Evolutionary conservation across 345 rosid species (phyloP).

Genomic region (Eucalyptus rudis): DNA sequence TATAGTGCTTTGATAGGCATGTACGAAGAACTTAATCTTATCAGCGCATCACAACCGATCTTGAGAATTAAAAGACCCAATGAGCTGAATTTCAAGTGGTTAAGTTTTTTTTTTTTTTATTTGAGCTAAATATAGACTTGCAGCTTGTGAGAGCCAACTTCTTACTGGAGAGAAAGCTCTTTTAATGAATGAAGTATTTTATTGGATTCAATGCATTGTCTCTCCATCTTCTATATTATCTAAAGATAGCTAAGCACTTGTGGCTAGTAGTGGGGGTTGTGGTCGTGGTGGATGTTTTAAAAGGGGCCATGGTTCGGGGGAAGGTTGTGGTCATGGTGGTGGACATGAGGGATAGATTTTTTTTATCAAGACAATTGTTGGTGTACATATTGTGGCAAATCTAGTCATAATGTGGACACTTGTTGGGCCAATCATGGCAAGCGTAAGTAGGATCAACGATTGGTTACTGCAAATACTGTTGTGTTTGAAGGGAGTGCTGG

Average conservation of each 20-base stretch:
- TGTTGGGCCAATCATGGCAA: neutral
- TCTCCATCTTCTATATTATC: neutral
- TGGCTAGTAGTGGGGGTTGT: neutral
- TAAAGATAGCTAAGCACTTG: neutral
- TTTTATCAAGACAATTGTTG: neutral
- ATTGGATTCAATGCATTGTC: neutral
- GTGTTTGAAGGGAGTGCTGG: conserved; percentile 20
- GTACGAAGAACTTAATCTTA: no score
- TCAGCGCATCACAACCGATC: rapidly evolving
- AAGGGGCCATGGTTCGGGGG: no score
- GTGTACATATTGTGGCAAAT: neutral
- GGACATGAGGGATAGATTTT: rapidly evolving
- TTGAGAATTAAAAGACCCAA: no score
- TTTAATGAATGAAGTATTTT: neutral
- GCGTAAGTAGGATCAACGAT: neutral
- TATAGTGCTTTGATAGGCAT: neutral
- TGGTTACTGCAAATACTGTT: conserved; percentile 56
- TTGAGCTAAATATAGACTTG: neutral
- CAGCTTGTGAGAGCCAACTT: neutral
- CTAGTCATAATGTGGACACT: neutral
- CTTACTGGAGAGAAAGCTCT: neutral
- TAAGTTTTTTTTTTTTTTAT: neutral
- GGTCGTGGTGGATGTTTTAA: no score
- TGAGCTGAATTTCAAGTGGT: no score
- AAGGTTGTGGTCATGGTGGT: neutral